Evolutionary conservation across 2,329 filamentous ascomycete genomes (phyloP).

Genomic region (Monilinia polystroma): DNA sequence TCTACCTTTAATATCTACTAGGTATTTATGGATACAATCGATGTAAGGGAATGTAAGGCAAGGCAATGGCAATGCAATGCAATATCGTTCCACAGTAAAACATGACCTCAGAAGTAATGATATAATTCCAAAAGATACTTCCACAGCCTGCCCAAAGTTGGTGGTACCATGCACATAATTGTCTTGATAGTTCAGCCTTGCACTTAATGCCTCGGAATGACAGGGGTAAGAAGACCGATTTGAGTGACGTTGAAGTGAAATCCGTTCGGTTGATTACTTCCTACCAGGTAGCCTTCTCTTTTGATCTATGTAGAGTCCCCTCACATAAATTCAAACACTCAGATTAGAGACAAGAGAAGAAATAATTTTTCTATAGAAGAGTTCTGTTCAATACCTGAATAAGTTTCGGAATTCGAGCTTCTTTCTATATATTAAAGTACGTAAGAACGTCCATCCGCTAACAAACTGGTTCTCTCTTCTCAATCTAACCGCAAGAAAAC

Average conservation of each 20-base stretch:
- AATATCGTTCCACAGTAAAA: too few relatives aligned
- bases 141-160: not conserved
- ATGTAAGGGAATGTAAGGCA: too few relatives aligned
- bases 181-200: conserved; percentile 4
- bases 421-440: not conserved
- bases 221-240: conserved; percentile 1
- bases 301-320: not conserved
- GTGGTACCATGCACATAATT: not conserved
- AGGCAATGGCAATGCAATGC: too few relatives aligned
- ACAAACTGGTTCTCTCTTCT: not conserved
- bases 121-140: not conserved
- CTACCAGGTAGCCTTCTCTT: conserved; percentile 1
- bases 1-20: too few relatives aligned
- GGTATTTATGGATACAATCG: too few relatives aligned
- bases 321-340: conserved; percentile 17
- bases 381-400: not conserved
- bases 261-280: not conserved
- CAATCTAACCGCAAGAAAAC: not conserved
- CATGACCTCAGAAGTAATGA: not conserved
- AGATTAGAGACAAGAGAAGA: not conserved
- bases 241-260: conserved; percentile 1
- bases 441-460: not conserved
- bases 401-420: not conserved
- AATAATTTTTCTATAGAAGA: too few relatives aligned
- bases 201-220: conserved; percentile 3